phyloP scores from a whole-genome alignment of 2,329 filamentous ascomycete genomes.

The Ophiostoma montium region DNA sequence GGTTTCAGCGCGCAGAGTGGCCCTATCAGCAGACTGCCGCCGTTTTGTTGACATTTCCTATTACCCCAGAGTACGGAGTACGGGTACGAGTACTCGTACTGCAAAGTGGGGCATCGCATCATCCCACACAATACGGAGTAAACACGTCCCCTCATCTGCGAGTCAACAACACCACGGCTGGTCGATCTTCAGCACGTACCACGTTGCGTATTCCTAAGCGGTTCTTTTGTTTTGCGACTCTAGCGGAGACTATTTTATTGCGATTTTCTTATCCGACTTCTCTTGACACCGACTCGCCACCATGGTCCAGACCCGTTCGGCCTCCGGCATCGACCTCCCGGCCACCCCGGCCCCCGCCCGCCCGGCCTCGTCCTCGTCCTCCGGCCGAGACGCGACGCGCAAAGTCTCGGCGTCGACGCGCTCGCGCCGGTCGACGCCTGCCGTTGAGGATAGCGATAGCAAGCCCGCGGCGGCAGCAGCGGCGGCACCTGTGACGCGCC shows the following conservation, averaged over 20 bases:
- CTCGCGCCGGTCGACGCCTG: slow-evolving; percentile 2
- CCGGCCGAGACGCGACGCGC: slow-evolving; percentile 1
- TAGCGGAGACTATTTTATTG: background rate
- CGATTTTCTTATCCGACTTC: background rate
- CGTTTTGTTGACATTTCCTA: too few species aligned
- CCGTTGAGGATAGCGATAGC: background rate
- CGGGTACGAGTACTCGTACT: too few species aligned
- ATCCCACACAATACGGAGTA: too few species aligned
- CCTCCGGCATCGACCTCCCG: slow-evolving; percentile 13
- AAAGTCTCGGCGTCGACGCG: slow-evolving; percentile 4
- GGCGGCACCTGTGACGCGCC: background rate
- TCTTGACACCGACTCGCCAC: background rate
- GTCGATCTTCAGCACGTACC: too few species aligned
- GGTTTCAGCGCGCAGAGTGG: too few species aligned
- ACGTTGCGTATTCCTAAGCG: too few species aligned
- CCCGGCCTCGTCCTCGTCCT: background rate
- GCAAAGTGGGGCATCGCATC: background rate
- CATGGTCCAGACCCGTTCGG: slow-evolving; percentile 16
- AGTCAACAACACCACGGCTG: too few species aligned
- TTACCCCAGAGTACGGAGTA: too few species aligned
- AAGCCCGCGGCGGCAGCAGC: background rate
- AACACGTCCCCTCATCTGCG: too few species aligned
- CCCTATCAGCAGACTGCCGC: too few species aligned
- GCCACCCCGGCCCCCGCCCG: background rate
- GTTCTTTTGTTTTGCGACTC: background rate